Percentiles rank a stretch among this genome's conserved stretches.
phyloP scores from a whole-genome alignment of 1,139 yeast species.

The Scheffersomyces stambukii region DNA sequence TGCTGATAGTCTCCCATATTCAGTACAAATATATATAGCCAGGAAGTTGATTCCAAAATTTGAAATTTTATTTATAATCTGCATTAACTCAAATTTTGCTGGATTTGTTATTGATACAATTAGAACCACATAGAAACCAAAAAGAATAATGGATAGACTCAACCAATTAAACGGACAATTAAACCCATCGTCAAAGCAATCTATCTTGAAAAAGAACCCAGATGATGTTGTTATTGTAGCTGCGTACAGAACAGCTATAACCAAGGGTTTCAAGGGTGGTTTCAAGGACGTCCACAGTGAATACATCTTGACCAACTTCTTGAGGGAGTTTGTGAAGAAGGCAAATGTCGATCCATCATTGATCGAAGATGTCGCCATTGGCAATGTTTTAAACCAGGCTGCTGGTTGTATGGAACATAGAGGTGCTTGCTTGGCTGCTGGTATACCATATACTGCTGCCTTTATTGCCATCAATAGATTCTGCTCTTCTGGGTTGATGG shows the following conservation, averaged over 20 bases:
- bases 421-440: conserved; percentile 59
- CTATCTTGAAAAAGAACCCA: conserved; percentile 54
- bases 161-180: conserved; percentile 57
- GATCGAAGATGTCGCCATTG: conserved; percentile 81
- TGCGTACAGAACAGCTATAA: conserved; percentile 86
- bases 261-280: conserved; percentile 80
- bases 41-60: conserved; percentile 6
- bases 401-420: conserved; percentile 93
- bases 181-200: conserved; percentile 42
- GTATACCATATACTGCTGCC: conserved; percentile 56
- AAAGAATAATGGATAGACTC: conserved; percentile 56
- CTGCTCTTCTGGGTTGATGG: conserved; percentile 92
- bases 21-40: neutral
- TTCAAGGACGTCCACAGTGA: conserved; percentile 77
- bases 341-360: conserved; percentile 59
- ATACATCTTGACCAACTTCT: conserved; percentile 62
- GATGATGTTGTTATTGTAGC: conserved; percentile 85
- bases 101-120: neutral
- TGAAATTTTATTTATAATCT: no score
- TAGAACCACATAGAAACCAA: neutral
- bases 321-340: conserved; percentile 57
- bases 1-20: conserved; percentile 2
- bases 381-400: conserved; percentile 85
- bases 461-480: conserved; percentile 86
- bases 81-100: conserved; percentile 1